Evolutionary conservation across 2,329 filamentous ascomycete species (phyloP), one percentile per base, ranked within the genome.

Genomic region (Scedosporium aurantiacum): DNA sequence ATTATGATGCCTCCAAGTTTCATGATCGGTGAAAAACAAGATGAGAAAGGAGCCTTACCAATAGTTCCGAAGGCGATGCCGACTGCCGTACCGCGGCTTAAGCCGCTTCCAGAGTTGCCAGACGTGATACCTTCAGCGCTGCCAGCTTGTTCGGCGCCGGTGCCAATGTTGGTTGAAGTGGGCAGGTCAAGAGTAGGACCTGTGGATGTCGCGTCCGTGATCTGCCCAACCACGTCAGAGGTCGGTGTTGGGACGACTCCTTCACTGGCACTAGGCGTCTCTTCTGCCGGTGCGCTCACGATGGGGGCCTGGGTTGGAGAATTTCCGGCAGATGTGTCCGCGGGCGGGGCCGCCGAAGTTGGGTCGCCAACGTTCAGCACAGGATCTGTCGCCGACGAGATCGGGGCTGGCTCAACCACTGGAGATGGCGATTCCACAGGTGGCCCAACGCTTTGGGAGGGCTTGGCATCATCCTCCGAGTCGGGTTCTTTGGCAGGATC

Each of bases 1-100:
- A 45, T 14, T 18, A 5, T 7, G 25, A 4, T 12, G 12, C 7
- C 14, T 21, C 5, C 3, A 14, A n/a, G 23, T 16, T 27, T 21
- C 28, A 10, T 18, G 28, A 16, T 18, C 16, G 40, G 18, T 5
- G 3, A n/a, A n/a, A 16, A 47, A 28, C n/a, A 28, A 37, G 21
- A 40, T n/a, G 55, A 32, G 5, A 5, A 27, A 28, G 8, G 23
- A 1, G 52, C 18, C 58, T 8, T 60, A 60, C 58, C 58, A 16
- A 55, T 6, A 6, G 47, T 50, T 27, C 58, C 47, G 21, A 60
- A 55, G 45, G 25, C 32, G 18, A 60, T 60, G 47, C 58, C 58
- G 6, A 32, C 21, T 5, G 18, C 27, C 7, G 16, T n/a, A 28
- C 58, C 58, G 5, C 28, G 6, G n/a, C 32, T 25, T 28, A 55